Evolutionary conservation across 1,284 basidiomycete species (phyloP), one percentile per base, ranked within the genome.

Genomic region (Puccinia polysora): DNA sequence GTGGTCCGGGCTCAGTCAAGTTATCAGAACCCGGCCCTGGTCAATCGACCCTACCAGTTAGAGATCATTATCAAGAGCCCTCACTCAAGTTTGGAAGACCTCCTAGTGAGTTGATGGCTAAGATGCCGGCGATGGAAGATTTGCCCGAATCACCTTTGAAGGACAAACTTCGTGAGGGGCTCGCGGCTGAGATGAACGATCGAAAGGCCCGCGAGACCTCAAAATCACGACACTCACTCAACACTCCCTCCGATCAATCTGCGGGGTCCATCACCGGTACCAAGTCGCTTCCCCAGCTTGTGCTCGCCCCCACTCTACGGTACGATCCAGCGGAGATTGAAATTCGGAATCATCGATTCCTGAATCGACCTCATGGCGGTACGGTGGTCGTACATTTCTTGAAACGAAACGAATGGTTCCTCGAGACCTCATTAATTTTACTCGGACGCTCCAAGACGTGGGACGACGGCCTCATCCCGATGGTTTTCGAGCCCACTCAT

Each of bases 361-460:
- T 64, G 18, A 34, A 62, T 47, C 45, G 60, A 8, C 76, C 76
- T 4, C 74, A 81, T 60, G 95, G 95, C 1, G 95, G 95, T 3
- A 98, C 95, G 0, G 85, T 95, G 52, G 89, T 93, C 28, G 92
- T 98, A 53, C 95, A 98, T 81, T 97, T 90, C 79, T 88, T 97
- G 82, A 98, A 97, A 85, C 89, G 91, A 80, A 87, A 91, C 76
- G 88, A 90, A 81, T 98, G 94, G 95, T 97, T 91, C 81, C 81
- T 91, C 75, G 95, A 98, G 82, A 91, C 95, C 0, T 89, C 91
- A 15, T 81, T 93, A 18, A 92, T 91, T 23, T 81, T 97, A 23
- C 82, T 97, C 34, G 90, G 91, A 47, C 85, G 87, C 6, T 85
- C 87, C 14, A 88, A 89, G 72, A 78, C 79, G 73, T 81, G 81